phyloP scores from a whole-genome alignment of 2,329 filamentous ascomycete species.

The Sarocladium oryzae region DNA sequence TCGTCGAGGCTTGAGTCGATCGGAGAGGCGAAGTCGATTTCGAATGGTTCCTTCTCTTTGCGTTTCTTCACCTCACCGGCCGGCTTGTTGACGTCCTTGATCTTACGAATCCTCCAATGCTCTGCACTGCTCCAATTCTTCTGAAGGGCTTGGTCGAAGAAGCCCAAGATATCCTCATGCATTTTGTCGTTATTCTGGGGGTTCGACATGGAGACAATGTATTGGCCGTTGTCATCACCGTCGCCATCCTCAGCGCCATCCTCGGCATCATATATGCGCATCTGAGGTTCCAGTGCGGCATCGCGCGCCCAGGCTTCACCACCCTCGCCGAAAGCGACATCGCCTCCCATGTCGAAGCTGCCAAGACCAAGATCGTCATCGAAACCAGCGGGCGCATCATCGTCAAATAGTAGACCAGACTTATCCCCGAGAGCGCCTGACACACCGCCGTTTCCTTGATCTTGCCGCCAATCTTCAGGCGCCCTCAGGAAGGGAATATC shows the following conservation, averaged over 20 bases:
- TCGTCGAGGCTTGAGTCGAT: slow-evolving; percentile 67
- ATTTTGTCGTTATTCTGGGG: slow-evolving; percentile 56
- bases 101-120: slow-evolving; percentile 93
- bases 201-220: slow-evolving; percentile 72
- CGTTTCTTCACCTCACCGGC: slow-evolving; percentile 56
- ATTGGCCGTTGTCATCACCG: slow-evolving; percentile 57
- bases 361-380: slow-evolving; percentile 61
- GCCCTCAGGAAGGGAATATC: slow-evolving; percentile 91
- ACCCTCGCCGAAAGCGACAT: slow-evolving; percentile 88
- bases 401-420: slow-evolving; percentile 78
- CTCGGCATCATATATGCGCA: slow-evolving; percentile 65
- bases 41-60: slow-evolving; percentile 95
- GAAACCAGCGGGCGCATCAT: slow-evolving; percentile 77
- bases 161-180: slow-evolving; percentile 93
- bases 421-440: slow-evolving; percentile 54
- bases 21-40: slow-evolving; percentile 80
- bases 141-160: slow-evolving; percentile 92
- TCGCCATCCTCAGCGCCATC: slow-evolving; percentile 31
- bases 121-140: slow-evolving; percentile 99
- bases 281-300: slow-evolving; percentile 78
- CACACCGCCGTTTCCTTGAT: slow-evolving; percentile 57
- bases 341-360: slow-evolving; percentile 62
- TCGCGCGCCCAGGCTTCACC: slow-evolving; percentile 94
- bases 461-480: slow-evolving; percentile 75
- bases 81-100: slow-evolving; percentile 70